Percentiles rank a stretch among this genome's conserved stretches.
These are phyloP conservation scores for Chlamydomonas sphaeroides DNA, from an alignment of 139 green algal species.

Conservation along the genomic window DNA sequence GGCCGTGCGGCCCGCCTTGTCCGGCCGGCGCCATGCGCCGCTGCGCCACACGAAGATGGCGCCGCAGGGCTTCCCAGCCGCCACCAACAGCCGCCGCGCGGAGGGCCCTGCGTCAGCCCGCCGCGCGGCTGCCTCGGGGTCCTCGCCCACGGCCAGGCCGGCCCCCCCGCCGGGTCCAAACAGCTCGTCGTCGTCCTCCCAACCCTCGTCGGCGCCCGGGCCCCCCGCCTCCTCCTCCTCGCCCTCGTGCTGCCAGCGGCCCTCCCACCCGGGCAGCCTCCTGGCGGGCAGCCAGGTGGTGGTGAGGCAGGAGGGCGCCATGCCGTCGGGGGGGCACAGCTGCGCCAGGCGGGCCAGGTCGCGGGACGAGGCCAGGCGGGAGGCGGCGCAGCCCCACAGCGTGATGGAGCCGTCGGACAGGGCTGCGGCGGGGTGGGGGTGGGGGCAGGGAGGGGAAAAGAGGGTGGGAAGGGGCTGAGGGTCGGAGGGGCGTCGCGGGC, in stretches of 20 bases:
- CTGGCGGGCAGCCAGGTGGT: slow-evolving; percentile 19
- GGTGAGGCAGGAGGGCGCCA: slow-evolving; percentile 7
- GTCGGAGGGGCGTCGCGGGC: too few relatives aligned
- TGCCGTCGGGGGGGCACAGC: slow-evolving; percentile 24
- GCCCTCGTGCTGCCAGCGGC: background rate
- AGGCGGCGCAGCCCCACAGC: slow-evolving; percentile 9
- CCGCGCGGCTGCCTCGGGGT: slow-evolving; percentile 9
- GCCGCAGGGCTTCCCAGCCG: background rate
- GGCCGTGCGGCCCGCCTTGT: background rate
- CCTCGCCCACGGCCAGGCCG: too few relatives aligned
- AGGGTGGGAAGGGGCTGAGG: background rate
- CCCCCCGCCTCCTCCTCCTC: background rate
- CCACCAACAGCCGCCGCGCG: background rate
- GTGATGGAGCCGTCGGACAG: slow-evolving; percentile 6
- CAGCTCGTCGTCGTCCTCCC: background rate
- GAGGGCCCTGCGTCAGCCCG: too few relatives aligned
- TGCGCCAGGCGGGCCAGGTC: background rate
- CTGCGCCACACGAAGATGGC: too few relatives aligned
- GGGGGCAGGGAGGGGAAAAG: background rate
- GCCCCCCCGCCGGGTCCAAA: too few relatives aligned
- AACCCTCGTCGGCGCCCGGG: background rate
- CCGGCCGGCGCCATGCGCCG: too few relatives aligned
- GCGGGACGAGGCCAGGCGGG: background rate
- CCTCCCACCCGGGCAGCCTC: background rate
- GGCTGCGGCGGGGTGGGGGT: background rate